phyloP scores from a whole-genome alignment of 2,329 filamentous ascomycete genomes.

The Fusarium sarcochroum region DNA sequence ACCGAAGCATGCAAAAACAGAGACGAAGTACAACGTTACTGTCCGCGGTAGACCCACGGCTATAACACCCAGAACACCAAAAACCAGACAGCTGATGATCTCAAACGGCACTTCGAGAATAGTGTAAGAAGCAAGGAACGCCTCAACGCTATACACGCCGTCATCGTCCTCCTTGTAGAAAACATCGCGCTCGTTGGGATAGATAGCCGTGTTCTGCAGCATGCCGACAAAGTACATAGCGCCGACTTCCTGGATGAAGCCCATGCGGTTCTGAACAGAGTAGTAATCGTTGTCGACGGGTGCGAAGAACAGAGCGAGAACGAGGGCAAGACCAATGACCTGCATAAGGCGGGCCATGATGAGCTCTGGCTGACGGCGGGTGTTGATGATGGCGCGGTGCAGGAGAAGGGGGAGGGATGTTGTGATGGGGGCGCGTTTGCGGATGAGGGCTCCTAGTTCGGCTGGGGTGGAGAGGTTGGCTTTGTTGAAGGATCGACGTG shows the following conservation, averaged over 20 bases:
- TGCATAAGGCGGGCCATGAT: slow-evolving; percentile 77
- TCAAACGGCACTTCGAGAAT: slow-evolving; percentile 81
- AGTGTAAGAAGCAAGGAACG: slow-evolving; percentile 79
- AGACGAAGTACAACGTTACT: slow-evolving; percentile 75
- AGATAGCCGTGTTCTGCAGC: slow-evolving; percentile 83
- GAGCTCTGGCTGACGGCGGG: slow-evolving; percentile 74
- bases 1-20: slow-evolving; percentile 78
- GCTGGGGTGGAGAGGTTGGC: slow-evolving; percentile 74
- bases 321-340: slow-evolving; percentile 72
- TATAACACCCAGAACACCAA: slow-evolving; percentile 74
- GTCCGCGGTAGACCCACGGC: slow-evolving; percentile 76
- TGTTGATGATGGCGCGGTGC: slow-evolving; percentile 77
- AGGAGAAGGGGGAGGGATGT: slow-evolving; percentile 77
- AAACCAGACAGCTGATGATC: slow-evolving; percentile 74
- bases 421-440: slow-evolving; percentile 72
- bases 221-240: slow-evolving; percentile 83
- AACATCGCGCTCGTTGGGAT: slow-evolving; percentile 79
- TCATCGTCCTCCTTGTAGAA: slow-evolving; percentile 85
- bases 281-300: slow-evolving; percentile 78
- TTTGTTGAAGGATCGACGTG: slow-evolving; percentile 59
- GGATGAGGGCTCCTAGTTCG: slow-evolving; percentile 77
- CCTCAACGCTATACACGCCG: slow-evolving; percentile 77
- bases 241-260: slow-evolving; percentile 79
- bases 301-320: slow-evolving; percentile 78
- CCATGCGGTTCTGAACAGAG: slow-evolving; percentile 79